phyloP scores from a whole-genome alignment of 768 basidiomycete genomes.

The Pleurotus sapidus region DNA sequence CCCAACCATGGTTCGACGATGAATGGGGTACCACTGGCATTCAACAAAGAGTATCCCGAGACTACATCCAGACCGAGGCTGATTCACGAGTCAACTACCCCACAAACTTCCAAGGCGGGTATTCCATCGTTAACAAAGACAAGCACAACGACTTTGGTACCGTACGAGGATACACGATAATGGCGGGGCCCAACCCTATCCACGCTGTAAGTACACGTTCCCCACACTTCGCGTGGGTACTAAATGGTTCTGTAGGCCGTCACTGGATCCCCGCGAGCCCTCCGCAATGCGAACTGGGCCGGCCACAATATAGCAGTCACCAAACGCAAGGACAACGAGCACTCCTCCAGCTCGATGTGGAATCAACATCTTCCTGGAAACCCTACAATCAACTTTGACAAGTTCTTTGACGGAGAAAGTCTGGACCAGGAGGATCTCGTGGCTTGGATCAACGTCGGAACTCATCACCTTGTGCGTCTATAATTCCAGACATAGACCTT shows the following conservation, averaged over 20 bases:
- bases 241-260: constrained; percentile 37
- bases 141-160: constrained; percentile 53
- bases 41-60: constrained; percentile 48
- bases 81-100: constrained; percentile 50
- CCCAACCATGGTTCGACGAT: constrained; percentile 57
- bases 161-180: constrained; percentile 57
- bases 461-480: constrained; percentile 53
- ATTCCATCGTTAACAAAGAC: constrained; percentile 53
- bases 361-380: constrained; percentile 58
- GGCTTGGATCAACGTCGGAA: constrained; percentile 69
- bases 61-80: constrained; percentile 48
- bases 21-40: constrained; percentile 57
- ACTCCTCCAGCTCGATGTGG: constrained; percentile 55
- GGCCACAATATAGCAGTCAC: constrained; percentile 60
- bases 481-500: not conserved
- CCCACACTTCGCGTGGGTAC: not conserved
- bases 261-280: constrained; percentile 54
- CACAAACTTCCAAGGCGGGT: constrained; percentile 53
- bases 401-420: constrained; percentile 63
- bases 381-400: constrained; percentile 56
- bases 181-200: constrained; percentile 53
- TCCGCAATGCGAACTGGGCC: constrained; percentile 66
- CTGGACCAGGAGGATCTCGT: constrained; percentile 65
- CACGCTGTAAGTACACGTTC: constrained; percentile 34
- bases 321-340: constrained; percentile 59